Evolutionary conservation across 2,329 filamentous ascomycete genomes (phyloP).

Genomic region (Drechslerella stenobrocha): DNA sequence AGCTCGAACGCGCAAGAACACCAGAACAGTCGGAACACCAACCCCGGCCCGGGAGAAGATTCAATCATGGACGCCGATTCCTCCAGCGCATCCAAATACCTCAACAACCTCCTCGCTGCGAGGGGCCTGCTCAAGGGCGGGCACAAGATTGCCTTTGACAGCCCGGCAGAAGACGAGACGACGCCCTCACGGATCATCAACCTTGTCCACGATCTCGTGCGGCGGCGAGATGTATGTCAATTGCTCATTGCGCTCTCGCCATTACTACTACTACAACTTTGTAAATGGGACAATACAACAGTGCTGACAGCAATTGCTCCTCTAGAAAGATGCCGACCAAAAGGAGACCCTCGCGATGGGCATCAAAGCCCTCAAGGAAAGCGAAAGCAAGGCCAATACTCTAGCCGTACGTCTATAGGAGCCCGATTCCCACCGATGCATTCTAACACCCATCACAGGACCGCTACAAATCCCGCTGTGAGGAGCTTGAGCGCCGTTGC

Average conservation of each 20-base stretch:
- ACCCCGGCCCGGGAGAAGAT: background rate
- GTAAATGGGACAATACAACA: no score
- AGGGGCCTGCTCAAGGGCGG: conserved; percentile 69
- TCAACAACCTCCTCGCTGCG: conserved; percentile 72
- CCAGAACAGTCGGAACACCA: no score
- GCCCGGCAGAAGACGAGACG: conserved; percentile 67
- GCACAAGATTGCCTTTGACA: conserved; percentile 78
- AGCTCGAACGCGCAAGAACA: no score
- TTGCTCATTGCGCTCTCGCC: background rate
- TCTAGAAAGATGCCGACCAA: conserved; percentile 82
- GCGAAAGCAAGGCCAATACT: conserved; percentile 62
- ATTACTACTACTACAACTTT: no score
- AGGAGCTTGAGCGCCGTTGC: conserved; percentile 63
- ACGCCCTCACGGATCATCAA: conserved; percentile 77
- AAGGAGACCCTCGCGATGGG: conserved; percentile 79
- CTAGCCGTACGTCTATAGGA: conserved; percentile 40
- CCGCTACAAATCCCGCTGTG: conserved; percentile 61
- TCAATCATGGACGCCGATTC: conserved; percentile 58
- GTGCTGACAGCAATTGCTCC: conserved; percentile 11
- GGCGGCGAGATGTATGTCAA: conserved; percentile 76
- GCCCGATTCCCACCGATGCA: conserved; percentile 25
- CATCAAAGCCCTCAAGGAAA: conserved; percentile 70
- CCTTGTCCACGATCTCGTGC: conserved; percentile 87
- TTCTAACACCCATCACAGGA: conserved; percentile 55
- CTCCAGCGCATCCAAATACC: conserved; percentile 69